Percentiles rank a stretch among this genome's conserved stretches.
phyloP scores from a whole-genome alignment of 108 stramenopile genomes.

The Fragilariopsis cylindrus region DNA sequence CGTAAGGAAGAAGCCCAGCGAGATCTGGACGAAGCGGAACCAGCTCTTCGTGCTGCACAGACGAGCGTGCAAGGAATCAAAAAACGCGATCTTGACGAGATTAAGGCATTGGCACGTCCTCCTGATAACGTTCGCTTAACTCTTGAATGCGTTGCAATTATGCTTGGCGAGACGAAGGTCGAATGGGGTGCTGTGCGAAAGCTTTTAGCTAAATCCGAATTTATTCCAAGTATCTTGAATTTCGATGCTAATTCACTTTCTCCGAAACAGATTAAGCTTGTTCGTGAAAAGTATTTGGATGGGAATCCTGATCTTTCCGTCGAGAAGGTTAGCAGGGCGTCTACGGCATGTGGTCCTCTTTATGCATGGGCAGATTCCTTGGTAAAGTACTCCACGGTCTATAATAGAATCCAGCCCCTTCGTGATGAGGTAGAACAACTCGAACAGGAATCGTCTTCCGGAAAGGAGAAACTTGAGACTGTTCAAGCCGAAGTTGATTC shows the following conservation, averaged over 20 bases:
- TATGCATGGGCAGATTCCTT: slow-evolving; percentile 96
- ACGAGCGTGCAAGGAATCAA: slow-evolving; percentile 92
- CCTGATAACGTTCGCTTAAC: slow-evolving; percentile 93
- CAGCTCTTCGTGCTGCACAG: slow-evolving; percentile 90
- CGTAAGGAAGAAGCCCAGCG: slow-evolving; percentile 91
- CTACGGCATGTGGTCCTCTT: slow-evolving; percentile 97
- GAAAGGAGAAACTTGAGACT: slow-evolving; percentile 72
- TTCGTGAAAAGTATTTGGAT: slow-evolving; percentile 83
- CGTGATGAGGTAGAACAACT: slow-evolving; percentile 94
- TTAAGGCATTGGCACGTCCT: slow-evolving; percentile 90
- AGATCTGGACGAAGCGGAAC: slow-evolving; percentile 96
- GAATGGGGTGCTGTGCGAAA: slow-evolving; percentile 97
- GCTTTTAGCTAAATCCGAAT: slow-evolving; percentile 86
- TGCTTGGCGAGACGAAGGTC: slow-evolving; percentile 90
- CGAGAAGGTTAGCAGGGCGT: slow-evolving; percentile 67
- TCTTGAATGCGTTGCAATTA: slow-evolving; percentile 93
- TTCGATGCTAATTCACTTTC: slow-evolving; percentile 91
- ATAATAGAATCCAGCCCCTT: slow-evolving; percentile 94
- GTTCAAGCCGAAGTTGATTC: slow-evolving; percentile 80
- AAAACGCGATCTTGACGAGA: slow-evolving; percentile 95
- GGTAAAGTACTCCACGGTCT: slow-evolving; percentile 91
- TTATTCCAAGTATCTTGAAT: slow-evolving; percentile 96
- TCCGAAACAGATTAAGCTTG: slow-evolving; percentile 77
- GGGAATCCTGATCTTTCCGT: slow-evolving; percentile 70
- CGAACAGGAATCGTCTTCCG: slow-evolving; percentile 67